These are phyloP conservation scores for Cymbopogon citratus DNA, from an alignment of 176 grass and related monocot species.

Conservation along the genomic window DNA sequence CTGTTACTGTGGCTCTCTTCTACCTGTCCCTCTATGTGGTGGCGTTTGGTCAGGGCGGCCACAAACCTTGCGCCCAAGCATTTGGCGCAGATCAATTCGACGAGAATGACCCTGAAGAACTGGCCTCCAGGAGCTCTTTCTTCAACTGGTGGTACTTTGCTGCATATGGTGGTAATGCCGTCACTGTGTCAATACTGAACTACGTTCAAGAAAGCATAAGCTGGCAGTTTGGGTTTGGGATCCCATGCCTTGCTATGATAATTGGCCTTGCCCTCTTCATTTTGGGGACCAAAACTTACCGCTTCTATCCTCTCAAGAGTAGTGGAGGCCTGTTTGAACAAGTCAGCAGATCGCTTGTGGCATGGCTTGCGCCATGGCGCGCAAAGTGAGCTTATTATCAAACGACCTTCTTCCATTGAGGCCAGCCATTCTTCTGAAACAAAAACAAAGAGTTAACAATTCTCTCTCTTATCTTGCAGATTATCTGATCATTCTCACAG, in stretches of 20 bases:
- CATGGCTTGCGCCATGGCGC: neutral
- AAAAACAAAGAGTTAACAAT: neutral
- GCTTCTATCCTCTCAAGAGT: constrained; percentile 2
- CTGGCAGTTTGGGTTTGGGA: constrained; percentile 39
- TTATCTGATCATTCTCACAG: neutral
- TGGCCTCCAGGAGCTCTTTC: neutral
- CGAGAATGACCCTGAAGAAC: constrained; percentile 17
- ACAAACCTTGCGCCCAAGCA: constrained; percentile 36
- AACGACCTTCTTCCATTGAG: neutral
- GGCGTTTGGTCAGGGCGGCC: constrained; percentile 25
- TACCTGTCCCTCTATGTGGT: constrained; percentile 35
- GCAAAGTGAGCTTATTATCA: neutral
- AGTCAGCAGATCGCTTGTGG: neutral
- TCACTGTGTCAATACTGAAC: neutral
- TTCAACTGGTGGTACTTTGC: constrained; percentile 39
- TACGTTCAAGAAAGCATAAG: constrained; percentile 27
- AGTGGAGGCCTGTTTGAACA: neutral
- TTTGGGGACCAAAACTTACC: constrained; percentile 21
- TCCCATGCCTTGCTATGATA: constrained; percentile 13
- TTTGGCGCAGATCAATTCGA: constrained; percentile 45
- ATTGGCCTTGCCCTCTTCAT: constrained; percentile 17
- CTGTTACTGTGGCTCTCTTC: constrained; percentile 18
- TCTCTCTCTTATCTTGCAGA: neutral
- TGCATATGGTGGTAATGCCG: neutral
- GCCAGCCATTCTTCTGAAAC: neutral